phyloP scores from a whole-genome alignment of 495 filamentous ascomycete genomes.

The Astrocystis sublimbata region DNA sequence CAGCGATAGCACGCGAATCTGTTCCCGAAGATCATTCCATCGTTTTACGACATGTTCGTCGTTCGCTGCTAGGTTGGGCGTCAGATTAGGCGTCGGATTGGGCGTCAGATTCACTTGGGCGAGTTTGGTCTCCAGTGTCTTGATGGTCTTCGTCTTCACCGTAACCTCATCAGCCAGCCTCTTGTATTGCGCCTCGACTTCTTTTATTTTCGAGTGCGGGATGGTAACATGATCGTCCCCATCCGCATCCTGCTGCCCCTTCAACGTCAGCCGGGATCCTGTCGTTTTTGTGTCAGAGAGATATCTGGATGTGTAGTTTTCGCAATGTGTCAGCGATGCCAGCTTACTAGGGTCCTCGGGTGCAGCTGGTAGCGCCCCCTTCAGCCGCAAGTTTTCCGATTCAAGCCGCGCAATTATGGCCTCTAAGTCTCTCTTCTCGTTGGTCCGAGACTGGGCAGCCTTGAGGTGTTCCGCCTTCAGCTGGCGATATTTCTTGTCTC shows the following conservation, averaged over 20 bases:
- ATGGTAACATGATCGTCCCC: conserved; percentile 19
- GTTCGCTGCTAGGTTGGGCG: conserved; percentile 9
- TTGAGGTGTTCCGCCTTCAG: conserved; percentile 16
- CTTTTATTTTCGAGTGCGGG: conserved; percentile 18
- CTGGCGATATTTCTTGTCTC: conserved; percentile 22
- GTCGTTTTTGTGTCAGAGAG: conserved; percentile 5
- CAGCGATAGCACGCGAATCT: conserved; percentile 20
- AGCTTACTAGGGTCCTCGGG: not conserved
- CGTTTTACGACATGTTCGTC: conserved; percentile 17
- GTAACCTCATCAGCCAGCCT: conserved; percentile 14
- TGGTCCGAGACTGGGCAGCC: conserved; percentile 16
- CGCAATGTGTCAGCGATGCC: not conserved
- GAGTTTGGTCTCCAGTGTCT: conserved; percentile 18
- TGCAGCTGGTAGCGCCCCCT: conserved; percentile 1
- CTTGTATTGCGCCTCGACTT: conserved; percentile 21
- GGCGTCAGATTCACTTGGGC: not conserved
- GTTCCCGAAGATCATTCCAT: conserved; percentile 24
- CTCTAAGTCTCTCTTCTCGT: conserved; percentile 22
- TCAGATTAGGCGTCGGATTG: conserved; percentile 8
- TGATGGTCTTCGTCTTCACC: conserved; percentile 24
- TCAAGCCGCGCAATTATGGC: conserved; percentile 23
- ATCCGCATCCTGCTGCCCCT: not conserved
- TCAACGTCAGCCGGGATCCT: not conserved
- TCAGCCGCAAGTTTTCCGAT: conserved; percentile 19
- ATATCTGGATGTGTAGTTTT: not conserved